Evolutionary conservation across 768 basidiomycete genomes (phyloP).

Genomic region (Lactarius hatsudake): DNA sequence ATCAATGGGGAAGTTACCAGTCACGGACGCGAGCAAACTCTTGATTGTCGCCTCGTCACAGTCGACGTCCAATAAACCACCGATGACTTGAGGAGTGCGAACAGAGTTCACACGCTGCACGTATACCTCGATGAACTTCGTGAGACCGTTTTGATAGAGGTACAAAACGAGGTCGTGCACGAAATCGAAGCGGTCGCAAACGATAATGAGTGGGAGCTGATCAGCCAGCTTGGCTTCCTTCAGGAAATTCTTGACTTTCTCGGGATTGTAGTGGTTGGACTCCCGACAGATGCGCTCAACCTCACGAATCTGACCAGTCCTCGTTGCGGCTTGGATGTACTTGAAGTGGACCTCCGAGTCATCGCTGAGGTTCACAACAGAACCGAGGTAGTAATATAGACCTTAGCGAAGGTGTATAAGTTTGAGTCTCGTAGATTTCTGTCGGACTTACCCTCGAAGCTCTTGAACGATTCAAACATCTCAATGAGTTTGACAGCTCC

Average conservation of each 20-base stretch:
- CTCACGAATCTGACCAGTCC: constrained; percentile 97
- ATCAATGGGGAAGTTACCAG: constrained; percentile 96
- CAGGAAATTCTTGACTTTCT: constrained; percentile 99
- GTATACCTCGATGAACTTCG: constrained; percentile 99
- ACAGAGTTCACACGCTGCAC: constrained; percentile 98
- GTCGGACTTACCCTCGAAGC: constrained; percentile 71
- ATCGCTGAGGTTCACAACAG: constrained; percentile 93
- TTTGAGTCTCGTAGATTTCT: constrained; percentile 2
- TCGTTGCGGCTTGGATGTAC: constrained; percentile 98
- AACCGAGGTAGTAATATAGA: constrained; percentile 98
- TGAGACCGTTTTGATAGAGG: constrained; percentile 95
- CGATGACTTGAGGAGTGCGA: constrained; percentile 94
- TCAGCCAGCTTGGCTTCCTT: constrained; percentile 97
- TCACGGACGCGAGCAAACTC: constrained; percentile 87
- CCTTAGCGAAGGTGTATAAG: constrained; percentile 40
- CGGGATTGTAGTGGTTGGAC: constrained; percentile 96
- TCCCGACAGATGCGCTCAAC: constrained; percentile 99
- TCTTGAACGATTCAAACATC: constrained; percentile 98
- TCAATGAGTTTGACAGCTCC: constrained; percentile 97
- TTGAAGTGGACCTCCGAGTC: constrained; percentile 99
- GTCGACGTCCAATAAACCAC: constrained; percentile 95
- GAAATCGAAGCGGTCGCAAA: constrained; percentile 99
- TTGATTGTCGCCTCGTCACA: constrained; percentile 97
- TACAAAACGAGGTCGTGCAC: constrained; percentile 99
- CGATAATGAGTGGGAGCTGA: constrained; percentile 97